phyloP scores from a whole-genome alignment of 1,139 yeast species.

The Geotrichum carabidarum region DNA sequence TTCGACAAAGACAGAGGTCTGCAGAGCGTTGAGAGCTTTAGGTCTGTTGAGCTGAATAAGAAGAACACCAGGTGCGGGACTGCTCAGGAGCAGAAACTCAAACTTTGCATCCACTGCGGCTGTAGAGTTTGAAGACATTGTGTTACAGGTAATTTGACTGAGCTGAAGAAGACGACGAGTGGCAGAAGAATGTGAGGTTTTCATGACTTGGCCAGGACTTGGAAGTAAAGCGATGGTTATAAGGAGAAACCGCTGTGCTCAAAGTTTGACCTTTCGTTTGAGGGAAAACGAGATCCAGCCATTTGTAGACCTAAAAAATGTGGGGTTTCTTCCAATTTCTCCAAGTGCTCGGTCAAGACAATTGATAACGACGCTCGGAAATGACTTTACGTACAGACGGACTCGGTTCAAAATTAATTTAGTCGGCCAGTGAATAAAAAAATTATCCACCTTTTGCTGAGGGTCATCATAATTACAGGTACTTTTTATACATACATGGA shows the following conservation, averaged over 20 bases:
- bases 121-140: not conserved
- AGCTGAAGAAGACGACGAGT: not conserved
- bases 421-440: not conserved
- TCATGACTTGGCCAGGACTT: not conserved
- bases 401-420: not conserved
- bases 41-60: slow-evolving; percentile 61
- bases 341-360: too few relatives aligned
- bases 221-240: too few relatives aligned
- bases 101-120: slow-evolving; percentile 35
- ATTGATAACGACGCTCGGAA: too few relatives aligned
- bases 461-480: not conserved
- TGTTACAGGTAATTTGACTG: not conserved
- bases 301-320: too few relatives aligned
- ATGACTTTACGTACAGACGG: too few relatives aligned
- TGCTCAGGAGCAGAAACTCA: slow-evolving; percentile 40
- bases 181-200: not conserved
- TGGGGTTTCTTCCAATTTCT: too few relatives aligned
- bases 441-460: not conserved
- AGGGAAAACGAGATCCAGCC: too few relatives aligned
- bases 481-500: slow-evolving; percentile 2
- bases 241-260: too few relatives aligned
- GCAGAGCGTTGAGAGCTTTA: slow-evolving; percentile 59
- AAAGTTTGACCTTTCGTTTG: too few relatives aligned
- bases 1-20: slow-evolving; percentile 45
- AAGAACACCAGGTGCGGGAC: slow-evolving; percentile 42